Evolutionary conservation across 768 basidiomycete species (phyloP), one percentile per base, ranked within the genome.

Genomic region (Tricholoma sp.): DNA sequence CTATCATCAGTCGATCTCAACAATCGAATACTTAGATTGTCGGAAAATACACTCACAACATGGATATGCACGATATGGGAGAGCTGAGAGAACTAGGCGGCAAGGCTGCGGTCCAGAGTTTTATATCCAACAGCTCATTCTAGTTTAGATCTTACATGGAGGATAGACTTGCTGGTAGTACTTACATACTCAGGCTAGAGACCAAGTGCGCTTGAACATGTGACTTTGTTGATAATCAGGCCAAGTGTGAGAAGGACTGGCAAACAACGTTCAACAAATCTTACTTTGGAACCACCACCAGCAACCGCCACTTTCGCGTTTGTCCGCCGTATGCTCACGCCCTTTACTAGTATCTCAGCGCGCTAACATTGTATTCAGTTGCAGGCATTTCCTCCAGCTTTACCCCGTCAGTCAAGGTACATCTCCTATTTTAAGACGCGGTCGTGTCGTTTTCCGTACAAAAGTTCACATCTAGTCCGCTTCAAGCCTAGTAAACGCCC

Each of bases 241-340:
- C 53, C 28, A 57, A 55, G 12, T 53, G 44, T 50, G 65, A 59
- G 62, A n/a, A 63, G 41, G 62, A 58, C 61, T 62, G 61, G 63
- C 69, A 74, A 76, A 73, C 66, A 73, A 62, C 60, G 61, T 60
- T 62, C 67, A 72, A 72, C 68, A 72, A 59, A 58, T 64, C 73
- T 72, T 70, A 72, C 72, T 73, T 74, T 70, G 69, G 73, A 70
- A 75, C 75, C 75, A 74, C 71, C 73, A 76, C 72, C 67, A 72
- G 59, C 58, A 54, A 57, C 59, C 61, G 67, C 69, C 59, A 61
- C 67, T 67, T 66, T 68, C 69, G 68, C 67, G 71, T 69, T 67
- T 49, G 47, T 55, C 58, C 53, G 36, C 9, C 45, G 58, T 66
- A 51, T 64, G 64, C 37, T 55, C 49, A 53, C 32, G 37, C 47